A percentile compares a stretch with the other conserved stretches of the same genome.
Evolutionary conservation across 2,329 filamentous ascomycete genomes (phyloP).

Genomic region (Zymoseptoria passerinii): DNA sequence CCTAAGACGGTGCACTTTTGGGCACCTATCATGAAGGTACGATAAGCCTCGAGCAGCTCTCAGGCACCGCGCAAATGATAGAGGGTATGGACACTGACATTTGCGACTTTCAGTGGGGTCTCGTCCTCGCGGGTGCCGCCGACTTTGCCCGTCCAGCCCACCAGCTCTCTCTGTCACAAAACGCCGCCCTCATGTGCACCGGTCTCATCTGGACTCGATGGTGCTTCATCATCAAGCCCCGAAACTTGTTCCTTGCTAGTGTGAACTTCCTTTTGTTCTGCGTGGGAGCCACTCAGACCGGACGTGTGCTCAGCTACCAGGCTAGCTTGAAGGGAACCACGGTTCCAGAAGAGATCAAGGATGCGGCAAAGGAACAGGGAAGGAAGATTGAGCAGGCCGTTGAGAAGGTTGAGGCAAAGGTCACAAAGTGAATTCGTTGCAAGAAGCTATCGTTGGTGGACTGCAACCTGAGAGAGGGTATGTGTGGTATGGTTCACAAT

Average conservation of each 20-base stretch:
- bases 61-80: background rate
- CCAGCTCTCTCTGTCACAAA: slow-evolving; percentile 88
- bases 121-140: slow-evolving; percentile 85
- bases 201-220: slow-evolving; percentile 97
- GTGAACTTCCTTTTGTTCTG: slow-evolving; percentile 97
- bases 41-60: slow-evolving; percentile 3
- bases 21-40: slow-evolving; percentile 87
- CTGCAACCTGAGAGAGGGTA: background rate
- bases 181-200: slow-evolving; percentile 79
- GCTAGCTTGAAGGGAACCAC: slow-evolving; percentile 50
- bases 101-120: slow-evolving; percentile 57
- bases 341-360: slow-evolving; percentile 35
- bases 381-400: slow-evolving; percentile 28
- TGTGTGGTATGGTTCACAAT: background rate
- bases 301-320: slow-evolving; percentile 64
- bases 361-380: slow-evolving; percentile 28
- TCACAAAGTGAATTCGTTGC: background rate
- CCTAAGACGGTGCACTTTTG: slow-evolving; percentile 92
- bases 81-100: slow-evolving; percentile 5
- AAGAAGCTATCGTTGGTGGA: background rate
- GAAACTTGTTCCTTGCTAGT: slow-evolving; percentile 83
- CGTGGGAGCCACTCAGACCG: slow-evolving; percentile 75
- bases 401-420: slow-evolving; percentile 32
- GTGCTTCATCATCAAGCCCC: slow-evolving; percentile 94
- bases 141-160: slow-evolving; percentile 88